Evolutionary conservation across 163 green algal species (phyloP), one percentile per base, ranked within the genome.

Genomic region (Trebouxia gelatinosa): DNA sequence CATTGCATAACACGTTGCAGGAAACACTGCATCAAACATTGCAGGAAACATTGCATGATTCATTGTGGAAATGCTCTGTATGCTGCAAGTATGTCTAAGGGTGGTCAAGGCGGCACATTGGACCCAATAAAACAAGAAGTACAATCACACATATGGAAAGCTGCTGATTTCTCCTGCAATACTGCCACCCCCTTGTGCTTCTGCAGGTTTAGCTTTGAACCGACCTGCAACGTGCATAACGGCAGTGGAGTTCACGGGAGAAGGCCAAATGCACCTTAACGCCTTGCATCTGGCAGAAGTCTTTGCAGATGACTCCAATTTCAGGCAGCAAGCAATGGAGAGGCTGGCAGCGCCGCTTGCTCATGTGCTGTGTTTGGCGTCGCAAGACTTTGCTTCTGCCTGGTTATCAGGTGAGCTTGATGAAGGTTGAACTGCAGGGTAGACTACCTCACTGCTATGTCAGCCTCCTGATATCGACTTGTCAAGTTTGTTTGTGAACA

Each of bases 221-320:
- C 1, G 62, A 2, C 62, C 62, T 26, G 26, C 26, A 17, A 29
- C 40, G 34, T 13, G 16, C 1, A 2, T 19, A 40, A 26, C 40
- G 19, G n/a, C 68, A 7, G 40, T 76, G 5, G 68, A 59, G 46
- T 62, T 76, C 46, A 62, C 46, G 23, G 68, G 68, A 2, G 68
- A 76, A 40, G 68, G 68, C 40, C 68, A 76, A n/a, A 62, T 76
- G 68, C 43, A 43, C 1, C 29, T 76, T 0, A 76, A 76, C 68
- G 46, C 32, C n/a, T 40, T 76, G 0, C 68, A 76, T 28, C 21
- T 76, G 68, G 46, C 40, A 16, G 68, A 76, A n/a, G 46, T 62
- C 26, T 40, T 76, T 26, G 28, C 68, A 43, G 68, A 76, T 39
- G 68, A 76, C 31, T 59, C 43, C 68, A 76, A 76, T 35, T 59